phyloP scores from a whole-genome alignment of 2,329 filamentous ascomycete genomes.

The Cadophora sp. region DNA sequence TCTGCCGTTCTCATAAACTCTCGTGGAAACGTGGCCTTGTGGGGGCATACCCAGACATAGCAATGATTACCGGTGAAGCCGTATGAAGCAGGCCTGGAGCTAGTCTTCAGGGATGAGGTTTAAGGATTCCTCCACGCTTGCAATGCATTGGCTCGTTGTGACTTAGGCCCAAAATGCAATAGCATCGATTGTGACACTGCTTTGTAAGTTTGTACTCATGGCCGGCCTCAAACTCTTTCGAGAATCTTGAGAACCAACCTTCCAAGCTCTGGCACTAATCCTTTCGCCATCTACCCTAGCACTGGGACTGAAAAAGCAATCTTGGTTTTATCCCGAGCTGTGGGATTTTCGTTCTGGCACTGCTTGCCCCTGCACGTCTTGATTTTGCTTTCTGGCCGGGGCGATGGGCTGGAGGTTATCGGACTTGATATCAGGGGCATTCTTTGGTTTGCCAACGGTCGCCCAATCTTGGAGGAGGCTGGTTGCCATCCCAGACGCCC shows the following conservation, averaged over 20 bases:
- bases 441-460: background rate
- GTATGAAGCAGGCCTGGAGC: background rate
- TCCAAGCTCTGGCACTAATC: background rate
- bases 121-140: background rate
- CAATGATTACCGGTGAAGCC: background rate
- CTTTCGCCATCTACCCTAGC: background rate
- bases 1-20: background rate
- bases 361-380: background rate
- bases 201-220: background rate
- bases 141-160: background rate
- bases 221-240: background rate
- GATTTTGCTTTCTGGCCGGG: background rate
- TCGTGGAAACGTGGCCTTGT: background rate
- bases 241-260: background rate
- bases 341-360: background rate
- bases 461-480: slow-evolving; percentile 14
- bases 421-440: background rate
- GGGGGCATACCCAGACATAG: background rate
- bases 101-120: background rate
- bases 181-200: slow-evolving; percentile 9
- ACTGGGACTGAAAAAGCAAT: slow-evolving; percentile 1
- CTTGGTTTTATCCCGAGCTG: background rate
- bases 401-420: background rate
- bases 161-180: background rate
- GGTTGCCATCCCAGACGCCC: background rate